Evolutionary conservation across 1,284 basidiomycete genomes (phyloP), one percentile per base, ranked within the genome.

Genomic region (Golubevia pallescens): DNA sequence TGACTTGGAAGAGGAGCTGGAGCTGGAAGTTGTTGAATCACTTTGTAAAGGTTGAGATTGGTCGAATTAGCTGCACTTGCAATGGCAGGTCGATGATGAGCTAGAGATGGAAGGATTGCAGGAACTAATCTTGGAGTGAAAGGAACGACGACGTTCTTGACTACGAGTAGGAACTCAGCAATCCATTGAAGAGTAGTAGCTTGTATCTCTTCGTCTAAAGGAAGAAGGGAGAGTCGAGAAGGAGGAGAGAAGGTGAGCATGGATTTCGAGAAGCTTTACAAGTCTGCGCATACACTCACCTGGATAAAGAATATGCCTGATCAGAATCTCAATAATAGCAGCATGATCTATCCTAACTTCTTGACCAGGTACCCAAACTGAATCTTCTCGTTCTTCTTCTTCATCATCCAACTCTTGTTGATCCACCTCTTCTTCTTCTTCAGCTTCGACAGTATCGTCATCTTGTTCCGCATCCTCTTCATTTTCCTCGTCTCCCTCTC

Each of bases 51-150:
- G 16, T 91, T 90, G 75, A 92, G 91, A 85, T 99, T 98, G 32
- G 94, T 94, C 57, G 92, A 90, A 57, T 90, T 89, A 0, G 97
- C 97, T 2, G 93, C 93, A 0, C 89, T 89, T 77, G 95, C 93
- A 69, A 99, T 98, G 87, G 93, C 92, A 0, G 91, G 88, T 61
- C 92, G 92, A 76, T 95, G 93, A 74, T 96, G 95, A 0, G 97
- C 94, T 42, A 99, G 90, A 80, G 95, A 97, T 0, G 95, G 94
- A 14, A 99, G 89, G 67, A 99, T 93, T 14, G 93, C 93, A 4
- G 93, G 92, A 57, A 99, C 92, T 53, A 99, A 90, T 42, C 93
- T 90, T 1, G 97, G 95, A 0, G 95, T 95, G 81, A 97, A 97
- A 1, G 94, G 93, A 23, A 99, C 90, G 87, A 98, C 93, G 60